Conservation (phyloP, 2,329 filamentous ascomycete genomes). For the Esteya vermicola region DNA sequence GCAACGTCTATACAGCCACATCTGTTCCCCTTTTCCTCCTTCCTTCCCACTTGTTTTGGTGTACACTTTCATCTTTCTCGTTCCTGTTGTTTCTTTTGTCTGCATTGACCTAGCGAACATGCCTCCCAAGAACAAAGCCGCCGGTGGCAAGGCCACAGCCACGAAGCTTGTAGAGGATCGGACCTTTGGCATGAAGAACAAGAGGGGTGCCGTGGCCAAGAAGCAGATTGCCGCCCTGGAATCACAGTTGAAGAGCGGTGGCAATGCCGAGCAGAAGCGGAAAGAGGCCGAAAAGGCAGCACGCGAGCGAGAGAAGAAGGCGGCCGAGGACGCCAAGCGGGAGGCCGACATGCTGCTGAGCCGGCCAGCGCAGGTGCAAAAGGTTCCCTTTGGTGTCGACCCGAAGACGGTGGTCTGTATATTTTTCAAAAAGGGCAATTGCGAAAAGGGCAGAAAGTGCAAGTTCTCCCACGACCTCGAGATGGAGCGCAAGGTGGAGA, state of each 20-base stretch:
- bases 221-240: constrained; percentile 78
- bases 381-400: constrained; percentile 93
- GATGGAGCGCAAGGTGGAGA: constrained; percentile 81
- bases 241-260: constrained; percentile 57
- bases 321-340: constrained; percentile 68
- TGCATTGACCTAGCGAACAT: constrained; percentile 33
- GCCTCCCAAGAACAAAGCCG: constrained; percentile 52
- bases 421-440: constrained; percentile 94
- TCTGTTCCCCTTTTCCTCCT: not conserved
- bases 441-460: constrained; percentile 95
- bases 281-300: constrained; percentile 53
- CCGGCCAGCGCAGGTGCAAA: constrained; percentile 89
- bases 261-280: constrained; percentile 76
- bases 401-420: constrained; percentile 95
- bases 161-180: constrained; percentile 72
- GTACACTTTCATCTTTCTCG: too few relatives aligned
- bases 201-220: constrained; percentile 85
- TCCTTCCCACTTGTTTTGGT: too few relatives aligned
- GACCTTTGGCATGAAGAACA: constrained; percentile 99
- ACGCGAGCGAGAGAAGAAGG: constrained; percentile 78
- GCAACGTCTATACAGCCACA: too few relatives aligned
- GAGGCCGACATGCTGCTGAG: constrained; percentile 75
- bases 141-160: constrained; percentile 32
- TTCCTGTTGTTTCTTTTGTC: not conserved
- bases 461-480: constrained; percentile 92